Percentiles rank a stretch among this genome's conserved stretches.
Conservation (phyloP, 495 filamentous ascomycete species). For the Annulohypoxylon nitens region DNA sequence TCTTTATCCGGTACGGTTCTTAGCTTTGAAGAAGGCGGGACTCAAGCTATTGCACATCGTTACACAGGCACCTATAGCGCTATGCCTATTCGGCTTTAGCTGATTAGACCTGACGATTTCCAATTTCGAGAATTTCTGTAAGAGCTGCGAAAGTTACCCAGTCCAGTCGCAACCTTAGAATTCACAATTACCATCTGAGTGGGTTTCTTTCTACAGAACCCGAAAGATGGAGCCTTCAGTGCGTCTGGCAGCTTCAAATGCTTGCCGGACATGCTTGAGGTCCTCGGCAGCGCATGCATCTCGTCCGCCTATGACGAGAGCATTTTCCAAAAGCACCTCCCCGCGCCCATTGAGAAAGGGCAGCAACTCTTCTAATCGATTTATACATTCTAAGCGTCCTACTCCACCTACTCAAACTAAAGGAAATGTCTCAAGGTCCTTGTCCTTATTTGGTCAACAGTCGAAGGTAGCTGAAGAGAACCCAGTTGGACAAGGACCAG, state of each 20-base stretch:
- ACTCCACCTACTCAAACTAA: constrained; percentile 7
- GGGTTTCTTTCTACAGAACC: not conserved
- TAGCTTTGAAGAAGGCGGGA: not conserved
- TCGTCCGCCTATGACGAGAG: constrained; percentile 32
- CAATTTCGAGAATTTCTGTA: constrained; percentile 15
- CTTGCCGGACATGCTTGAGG: constrained; percentile 47
- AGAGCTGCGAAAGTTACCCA: constrained; percentile 23
- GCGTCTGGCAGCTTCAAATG: constrained; percentile 44
- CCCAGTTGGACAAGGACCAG: constrained; percentile 26
- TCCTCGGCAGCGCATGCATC: constrained; percentile 36
- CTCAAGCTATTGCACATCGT: not conserved
- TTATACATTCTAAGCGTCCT: constrained; percentile 25
- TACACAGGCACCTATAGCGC: not conserved
- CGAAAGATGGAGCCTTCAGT: constrained; percentile 46
- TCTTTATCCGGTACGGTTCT: constrained; percentile 4
- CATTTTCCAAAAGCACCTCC: constrained; percentile 44
- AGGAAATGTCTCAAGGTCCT: constrained; percentile 27
- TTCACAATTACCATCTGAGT: constrained; percentile 13
- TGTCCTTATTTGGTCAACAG: constrained; percentile 48
- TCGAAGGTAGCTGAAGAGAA: constrained; percentile 33
- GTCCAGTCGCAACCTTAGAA: constrained; percentile 28
- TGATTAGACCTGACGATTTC: constrained; percentile 9
- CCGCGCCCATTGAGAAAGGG: constrained; percentile 23
- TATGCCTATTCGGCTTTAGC: not conserved
- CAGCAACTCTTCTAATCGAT: constrained; percentile 15